Conservation (phyloP, 805 yeast genomes). For the Candida corydali region DNA sequence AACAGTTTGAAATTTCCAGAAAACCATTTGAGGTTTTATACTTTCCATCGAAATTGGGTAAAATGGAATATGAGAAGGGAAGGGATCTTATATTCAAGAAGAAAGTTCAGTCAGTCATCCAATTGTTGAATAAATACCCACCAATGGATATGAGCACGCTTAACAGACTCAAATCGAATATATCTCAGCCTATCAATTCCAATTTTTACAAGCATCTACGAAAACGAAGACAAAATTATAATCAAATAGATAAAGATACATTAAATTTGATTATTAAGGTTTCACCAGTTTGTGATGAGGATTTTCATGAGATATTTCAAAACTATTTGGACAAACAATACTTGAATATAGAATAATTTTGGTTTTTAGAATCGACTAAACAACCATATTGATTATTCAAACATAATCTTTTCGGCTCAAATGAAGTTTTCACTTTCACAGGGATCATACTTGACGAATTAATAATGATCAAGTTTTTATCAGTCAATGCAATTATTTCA, state of each 20-base stretch:
- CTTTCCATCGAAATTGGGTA: constrained; percentile 26
- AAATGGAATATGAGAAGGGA: constrained; percentile 25
- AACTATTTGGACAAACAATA: constrained; percentile 20
- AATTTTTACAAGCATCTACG: constrained; percentile 6
- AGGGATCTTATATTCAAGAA: constrained; percentile 23
- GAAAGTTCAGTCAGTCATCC: constrained; percentile 21
- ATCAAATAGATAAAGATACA: constrained; percentile 1
- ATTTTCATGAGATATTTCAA: constrained; percentile 22
- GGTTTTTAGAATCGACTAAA: constrained; percentile 36
- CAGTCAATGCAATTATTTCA: constrained; percentile 2
- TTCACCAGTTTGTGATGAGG: constrained; percentile 22
- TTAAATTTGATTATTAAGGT: constrained; percentile 3
- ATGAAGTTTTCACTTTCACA: neutral
- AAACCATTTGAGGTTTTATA: constrained; percentile 29
- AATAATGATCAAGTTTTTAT: constrained; percentile 1
- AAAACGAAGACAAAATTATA: constrained; percentile 10
- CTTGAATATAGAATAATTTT: constrained; percentile 33
- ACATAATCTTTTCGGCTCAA: constrained; percentile 6
- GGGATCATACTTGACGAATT: constrained; percentile 1
- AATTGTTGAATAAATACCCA: constrained; percentile 12
- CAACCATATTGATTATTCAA: constrained; percentile 23
- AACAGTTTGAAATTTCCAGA: constrained; percentile 18
- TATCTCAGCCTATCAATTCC: constrained; percentile 8
- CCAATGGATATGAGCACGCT: constrained; percentile 21
- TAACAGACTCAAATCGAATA: constrained; percentile 12